Evolutionary conservation across 139 green algal species (phyloP), one percentile per base, ranked within the genome.

Genomic region (Zygnema circumcarinatum): DNA sequence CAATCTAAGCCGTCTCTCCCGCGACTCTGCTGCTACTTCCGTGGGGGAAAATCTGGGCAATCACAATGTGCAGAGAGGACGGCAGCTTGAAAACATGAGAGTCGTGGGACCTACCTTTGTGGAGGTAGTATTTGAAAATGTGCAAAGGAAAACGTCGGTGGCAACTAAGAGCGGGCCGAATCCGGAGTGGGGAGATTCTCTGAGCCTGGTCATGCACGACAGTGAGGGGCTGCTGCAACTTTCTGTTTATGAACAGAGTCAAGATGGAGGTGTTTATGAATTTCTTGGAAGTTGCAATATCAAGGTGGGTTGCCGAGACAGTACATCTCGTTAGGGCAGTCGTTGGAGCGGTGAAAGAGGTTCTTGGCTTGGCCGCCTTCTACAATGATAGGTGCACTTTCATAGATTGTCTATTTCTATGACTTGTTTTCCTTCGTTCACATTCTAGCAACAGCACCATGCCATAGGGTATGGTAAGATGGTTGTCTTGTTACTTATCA

Each of bases 251-350:
- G 69, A 78, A 16, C 3, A 20, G 35, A 78, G 16, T 3, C 7
- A 39, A 41, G 35, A 39, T 39, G 69, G 35, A 41, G 11, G 3
- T 39, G 69, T 20, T 39, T 78, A 16, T 16, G 7, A 78, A 39
- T 78, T 78, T 41, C 69, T 78, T 11, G 69, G 69, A 3, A 41
- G 35, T 39, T 78, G 69, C 16, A 41, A 78, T 11, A 78, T 78
- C 69, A 78, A 41, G 69, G 69, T 62, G 47, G 47, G 47, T 62
- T 16, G 16, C 47, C n/a, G n/a, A n/a, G n/a, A n/a, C n/a, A n/a
- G n/a, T n/a, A n/a, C n/a, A n/a, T n/a, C n/a, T n/a, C n/a, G n/a
- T n/a, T n/a, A n/a, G n/a, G n/a, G n/a, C n/a, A n/a, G n/a, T n/a
- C n/a, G n/a, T n/a, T n/a, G n/a, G n/a, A n/a, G n/a, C n/a, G n/a